Base-by-base conservation (phyloP, 1,284 basidiomycete genomes). In the Athelia psychrophila region DNA sequence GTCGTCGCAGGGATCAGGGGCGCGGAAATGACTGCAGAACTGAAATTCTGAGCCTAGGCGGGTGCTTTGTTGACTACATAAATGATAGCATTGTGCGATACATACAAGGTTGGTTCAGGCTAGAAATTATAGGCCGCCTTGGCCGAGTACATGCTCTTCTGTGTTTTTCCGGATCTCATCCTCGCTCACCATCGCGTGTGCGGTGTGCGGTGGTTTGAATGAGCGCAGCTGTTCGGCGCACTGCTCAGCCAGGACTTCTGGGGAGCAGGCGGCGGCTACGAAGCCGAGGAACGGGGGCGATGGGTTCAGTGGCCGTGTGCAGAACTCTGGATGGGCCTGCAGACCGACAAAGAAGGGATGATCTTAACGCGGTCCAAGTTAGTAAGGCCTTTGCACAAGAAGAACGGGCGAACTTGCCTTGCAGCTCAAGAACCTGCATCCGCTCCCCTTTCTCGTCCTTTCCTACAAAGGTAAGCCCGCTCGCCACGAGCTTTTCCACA, bases 241-340 rank as follows among this genome's bases (percentile, higher is more conserved):
- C 68, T 98, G 92, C 65, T 93, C 89, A 27, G 81, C 74, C 13
- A 99, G 78, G 1, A 88, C 79, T 1, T 66, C 52, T 3, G 62
- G 35, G 0, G 87, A 84, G 36, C 86, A 88, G 0, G 96, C 78
- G 0, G 97, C 95, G 2, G 96, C 88, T 40, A 99, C 83, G 65
- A 99, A 90, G 15, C 97, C 97, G 33, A 99, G 86, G 86, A 98
- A 99, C 0, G 95, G 90, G 2, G 96, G 96, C 0, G 94, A 97
- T 0, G 96, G 97, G 75, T 99, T 99, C 49, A 99, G 78, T 2
- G 96, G 96, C n/a, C 96, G 87, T 19, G 96, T 96, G 75, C 95
- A 98, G 75, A 99, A 96, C 70, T 99, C 96, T 2, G 96, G 96
- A 65, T 99, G 96, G 0, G 97, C 94, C 75, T 99, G 96, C 53